Base-by-base conservation (phyloP, 2,329 filamentous ascomycete species). In the Alternaria ventricosa region DNA sequence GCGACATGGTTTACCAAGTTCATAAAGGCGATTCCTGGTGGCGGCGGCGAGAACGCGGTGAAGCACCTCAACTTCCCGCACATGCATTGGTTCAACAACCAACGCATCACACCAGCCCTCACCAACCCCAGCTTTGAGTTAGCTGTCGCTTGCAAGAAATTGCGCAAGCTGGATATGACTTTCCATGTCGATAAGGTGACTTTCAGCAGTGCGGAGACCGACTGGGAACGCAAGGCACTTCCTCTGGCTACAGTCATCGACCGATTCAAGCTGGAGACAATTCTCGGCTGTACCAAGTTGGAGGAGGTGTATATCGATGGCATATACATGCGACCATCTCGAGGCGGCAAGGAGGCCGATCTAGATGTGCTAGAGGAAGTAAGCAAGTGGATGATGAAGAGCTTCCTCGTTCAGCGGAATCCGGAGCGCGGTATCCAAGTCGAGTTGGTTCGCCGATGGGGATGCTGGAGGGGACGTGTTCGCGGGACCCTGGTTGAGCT, bases 1-100 rank as follows among this genome's bases (percentile, higher is more conserved):
- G 59, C 59, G 25, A 61, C 59, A 13, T 61, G 59, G 53, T 56
- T 61, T 11, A 46, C 46, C 22, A 28, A 45, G 18, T 61, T 61
- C 59, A 6, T 57, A 0, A 23, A 15, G 6, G 22, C 45, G 2
- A 61, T 61, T 45, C 59, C 59, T 0, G 44, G 50, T 8, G 44
- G 23, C 7, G 9, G 18, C 22, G 36, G 22, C 12, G 20, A 25
- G 41, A 18, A 10, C 6, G 44, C 58, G n/a, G 58, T 61, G 25
- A 46, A 55, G 43, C 43, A 61, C 8, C 43, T 56, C 28, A 61
- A 61, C 28, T 61, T 61, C 28, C 44, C 58, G 13, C 58, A 61
- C 23, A 61, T 56, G 51, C 58, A 55, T 44, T 50, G 58, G 50
- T 61, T 55, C 51, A 49, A 56, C 20, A 15, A 22, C 28, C 6